Evolutionary conservation across 345 rosid species (phyloP).

Genomic region (Eucalyptus polybractea): DNA sequence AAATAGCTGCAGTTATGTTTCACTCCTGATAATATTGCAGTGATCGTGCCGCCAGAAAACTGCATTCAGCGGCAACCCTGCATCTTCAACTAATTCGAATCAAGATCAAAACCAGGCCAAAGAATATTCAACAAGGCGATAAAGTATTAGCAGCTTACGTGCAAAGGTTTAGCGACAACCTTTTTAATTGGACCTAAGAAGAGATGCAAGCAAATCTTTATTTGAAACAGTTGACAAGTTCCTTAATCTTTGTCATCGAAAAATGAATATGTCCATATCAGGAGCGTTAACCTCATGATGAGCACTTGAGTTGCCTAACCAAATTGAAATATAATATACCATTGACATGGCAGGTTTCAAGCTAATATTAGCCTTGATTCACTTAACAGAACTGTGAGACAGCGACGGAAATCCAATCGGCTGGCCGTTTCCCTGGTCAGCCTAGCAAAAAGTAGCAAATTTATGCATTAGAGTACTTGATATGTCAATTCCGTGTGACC

Average conservation of each 20-base stretch:
- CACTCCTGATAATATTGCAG: not conserved
- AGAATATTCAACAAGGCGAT: not conserved
- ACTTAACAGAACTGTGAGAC: not conserved
- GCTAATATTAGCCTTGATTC: not conserved
- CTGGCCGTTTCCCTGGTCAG: not conserved
- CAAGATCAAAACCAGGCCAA: not conserved
- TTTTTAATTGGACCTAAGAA: not conserved
- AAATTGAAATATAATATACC: not conserved
- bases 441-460: not conserved
- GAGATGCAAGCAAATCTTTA: not conserved
- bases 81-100: not conserved
- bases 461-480: not conserved
- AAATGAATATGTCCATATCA: not conserved
- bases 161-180: not conserved
- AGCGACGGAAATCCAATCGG: not conserved
- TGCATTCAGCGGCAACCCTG: not conserved
- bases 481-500: not conserved
- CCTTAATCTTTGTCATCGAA: not conserved
- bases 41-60: not conserved
- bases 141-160: not conserved
- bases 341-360: not conserved
- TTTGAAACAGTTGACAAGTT: not conserved
- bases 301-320: not conserved
- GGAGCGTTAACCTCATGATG: not conserved
- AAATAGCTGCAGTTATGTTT: not conserved